Conservation (phyloP, 805 yeast genomes). For the Brettanomyces custersianus region DNA sequence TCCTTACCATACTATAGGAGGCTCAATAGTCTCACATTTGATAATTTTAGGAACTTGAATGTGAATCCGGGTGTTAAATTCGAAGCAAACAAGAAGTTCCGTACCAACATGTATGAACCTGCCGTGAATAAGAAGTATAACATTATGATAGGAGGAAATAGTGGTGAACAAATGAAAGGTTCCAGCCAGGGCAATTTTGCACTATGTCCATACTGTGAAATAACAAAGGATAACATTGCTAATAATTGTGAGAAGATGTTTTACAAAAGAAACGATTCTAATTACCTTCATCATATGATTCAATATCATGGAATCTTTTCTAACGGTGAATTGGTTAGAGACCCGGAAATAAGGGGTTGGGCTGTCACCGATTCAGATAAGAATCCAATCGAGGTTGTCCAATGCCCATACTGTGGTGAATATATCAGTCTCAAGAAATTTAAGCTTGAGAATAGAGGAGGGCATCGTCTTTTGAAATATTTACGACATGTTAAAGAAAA, state of each 20-base stretch:
- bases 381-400: constrained; percentile 17
- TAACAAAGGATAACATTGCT: constrained; percentile 10
- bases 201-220: constrained; percentile 21
- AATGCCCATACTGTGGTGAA: constrained; percentile 20
- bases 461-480: constrained; percentile 20
- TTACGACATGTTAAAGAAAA: constrained; percentile 21
- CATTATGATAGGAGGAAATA: neutral
- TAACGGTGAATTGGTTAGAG: constrained; percentile 19
- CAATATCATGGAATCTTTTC: constrained; percentile 26
- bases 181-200: constrained; percentile 19
- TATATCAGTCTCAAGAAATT: constrained; percentile 14
- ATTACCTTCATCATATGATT: constrained; percentile 24
- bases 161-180: constrained; percentile 3
- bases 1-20: constrained; percentile 2
- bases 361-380: constrained; percentile 7
- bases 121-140: constrained; percentile 13
- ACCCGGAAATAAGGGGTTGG: constrained; percentile 18
- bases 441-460: constrained; percentile 10
- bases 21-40: constrained; percentile 6
- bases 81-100: constrained; percentile 13
- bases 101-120: constrained; percentile 14
- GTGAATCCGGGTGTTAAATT: constrained; percentile 7
- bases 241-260: constrained; percentile 14
- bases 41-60: constrained; percentile 7
- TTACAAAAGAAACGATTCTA: constrained; percentile 22